Evolutionary conservation across 1,284 basidiomycete species (phyloP).

Genomic region (Anthracocystis setariae): DNA sequence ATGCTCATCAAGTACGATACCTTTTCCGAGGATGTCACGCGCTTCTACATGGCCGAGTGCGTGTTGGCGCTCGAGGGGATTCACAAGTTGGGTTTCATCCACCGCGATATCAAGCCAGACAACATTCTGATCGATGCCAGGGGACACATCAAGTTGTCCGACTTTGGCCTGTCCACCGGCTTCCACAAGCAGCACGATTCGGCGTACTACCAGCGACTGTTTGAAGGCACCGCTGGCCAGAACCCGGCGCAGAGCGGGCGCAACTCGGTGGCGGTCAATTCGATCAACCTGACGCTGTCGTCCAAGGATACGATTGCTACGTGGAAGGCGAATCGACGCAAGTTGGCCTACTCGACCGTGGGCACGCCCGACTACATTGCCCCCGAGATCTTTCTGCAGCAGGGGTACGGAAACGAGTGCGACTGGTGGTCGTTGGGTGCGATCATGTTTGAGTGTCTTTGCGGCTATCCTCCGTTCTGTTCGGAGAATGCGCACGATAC

Average conservation of each 20-base stretch:
- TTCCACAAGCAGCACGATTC: slow-evolving; percentile 95
- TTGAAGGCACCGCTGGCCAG: slow-evolving; percentile 72
- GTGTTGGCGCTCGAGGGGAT: slow-evolving; percentile 97
- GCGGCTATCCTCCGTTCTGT: slow-evolving; percentile 95
- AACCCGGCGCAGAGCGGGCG: slow-evolving; percentile 58
- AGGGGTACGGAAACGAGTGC: slow-evolving; percentile 97
- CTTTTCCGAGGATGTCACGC: slow-evolving; percentile 96
- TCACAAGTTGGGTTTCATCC: slow-evolving; percentile 98
- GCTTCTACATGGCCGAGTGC: slow-evolving; percentile 99
- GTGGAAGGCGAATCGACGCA: slow-evolving; percentile 98
- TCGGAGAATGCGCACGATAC: slow-evolving; percentile 97
- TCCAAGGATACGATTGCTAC: slow-evolving; percentile 73
- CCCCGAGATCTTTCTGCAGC: slow-evolving; percentile 96
- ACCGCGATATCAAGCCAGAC: slow-evolving; percentile 94
- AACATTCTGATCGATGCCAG: slow-evolving; percentile 96
- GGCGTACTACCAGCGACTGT: slow-evolving; percentile 90
- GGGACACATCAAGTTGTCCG: slow-evolving; percentile 93
- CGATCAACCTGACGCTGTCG: slow-evolving; percentile 65
- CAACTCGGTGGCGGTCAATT: slow-evolving; percentile 67
- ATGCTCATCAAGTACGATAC: slow-evolving; percentile 99
- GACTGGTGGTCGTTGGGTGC: slow-evolving; percentile 91
- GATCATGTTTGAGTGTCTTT: slow-evolving; percentile 98
- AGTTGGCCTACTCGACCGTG: slow-evolving; percentile 96
- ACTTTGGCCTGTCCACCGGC: slow-evolving; percentile 92
- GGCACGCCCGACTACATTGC: slow-evolving; percentile 99